phyloP scores from a whole-genome alignment of 2,329 filamentous ascomycete species.

The Penicillium sp. region DNA sequence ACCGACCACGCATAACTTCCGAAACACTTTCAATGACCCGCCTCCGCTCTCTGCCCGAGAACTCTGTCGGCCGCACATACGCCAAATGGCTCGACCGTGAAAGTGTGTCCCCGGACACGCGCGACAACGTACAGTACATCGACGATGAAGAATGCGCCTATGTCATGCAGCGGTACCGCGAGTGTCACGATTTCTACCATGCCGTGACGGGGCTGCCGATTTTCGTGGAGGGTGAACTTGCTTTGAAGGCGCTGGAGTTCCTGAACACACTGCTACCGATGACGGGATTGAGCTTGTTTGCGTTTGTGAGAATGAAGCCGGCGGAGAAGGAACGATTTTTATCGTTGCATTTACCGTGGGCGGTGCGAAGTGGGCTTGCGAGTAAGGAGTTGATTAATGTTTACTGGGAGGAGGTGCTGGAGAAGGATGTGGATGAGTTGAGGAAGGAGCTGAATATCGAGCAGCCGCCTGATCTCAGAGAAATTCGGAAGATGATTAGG shows the following conservation, averaged over 20 bases:
- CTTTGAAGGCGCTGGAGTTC: slow-evolving; percentile 97
- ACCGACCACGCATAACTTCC: slow-evolving; percentile 84
- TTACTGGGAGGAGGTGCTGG: slow-evolving; percentile 94
- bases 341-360: slow-evolving; percentile 74
- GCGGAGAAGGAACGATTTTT: slow-evolving; percentile 66
- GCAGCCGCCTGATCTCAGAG: slow-evolving; percentile 79
- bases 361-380: slow-evolving; percentile 73
- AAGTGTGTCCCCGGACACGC: slow-evolving; percentile 87
- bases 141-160: slow-evolving; percentile 95
- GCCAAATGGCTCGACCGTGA: slow-evolving; percentile 90
- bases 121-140: slow-evolving; percentile 79
- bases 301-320: slow-evolving; percentile 62
- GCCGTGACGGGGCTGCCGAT: slow-evolving; percentile 87
- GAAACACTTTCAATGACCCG: slow-evolving; percentile 63
- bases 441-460: slow-evolving; percentile 77
- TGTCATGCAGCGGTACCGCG: slow-evolving; percentile 96
- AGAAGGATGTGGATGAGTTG: slow-evolving; percentile 76
- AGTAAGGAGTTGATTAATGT: slow-evolving; percentile 86
- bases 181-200: slow-evolving; percentile 98
- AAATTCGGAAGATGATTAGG: slow-evolving; percentile 68
- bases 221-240: slow-evolving; percentile 92
- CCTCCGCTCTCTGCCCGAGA: slow-evolving; percentile 69
- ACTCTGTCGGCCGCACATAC: slow-evolving; percentile 78
- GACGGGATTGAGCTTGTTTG: slow-evolving; percentile 83
- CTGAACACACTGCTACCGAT: slow-evolving; percentile 91